Base-by-base conservation (phyloP, 2,329 filamentous ascomycete species). In the Apiospora koreana region DNA sequence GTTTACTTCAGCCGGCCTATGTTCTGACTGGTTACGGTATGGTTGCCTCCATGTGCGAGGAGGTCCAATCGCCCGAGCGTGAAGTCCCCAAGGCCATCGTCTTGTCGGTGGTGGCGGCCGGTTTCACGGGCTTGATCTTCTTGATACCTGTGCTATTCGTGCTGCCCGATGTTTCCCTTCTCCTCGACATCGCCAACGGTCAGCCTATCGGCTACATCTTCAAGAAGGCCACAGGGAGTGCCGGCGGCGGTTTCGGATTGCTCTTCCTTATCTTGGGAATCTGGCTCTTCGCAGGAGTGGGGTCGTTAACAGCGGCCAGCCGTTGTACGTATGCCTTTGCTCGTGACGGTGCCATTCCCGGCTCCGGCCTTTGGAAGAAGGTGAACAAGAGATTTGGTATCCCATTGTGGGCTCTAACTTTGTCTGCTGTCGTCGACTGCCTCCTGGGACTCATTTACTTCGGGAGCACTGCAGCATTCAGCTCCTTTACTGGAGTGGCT, bases 371-470 rank as follows among this genome's bases (percentile, higher is more conserved):
- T 14, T 94, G 91, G 91, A 86, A 86, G 67, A 84, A 84, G 64
- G 91, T 94, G 58, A 89, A 93, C 80, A 85, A 84, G 71, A 84
- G 82, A 2, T 86, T 93, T 67, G 89, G 91, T 70, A 89, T 95
- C 69, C 93, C 93, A 0, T 82, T 95, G 1, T 89, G 86, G 84
- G 92, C 90, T 1, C 85, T 95, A 8, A 82, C 90, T 3, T 84
- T 95, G 2, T 93, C 92, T 0, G 91, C 92, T 0, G 77, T 85
- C 0, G 88, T 95, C 58, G 90, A 93, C 79, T 92, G 89, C 74
- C 81, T 94, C 14, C 85, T 95, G 0, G 93, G 92, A 0, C 85
- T 93, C 73, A 94, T 95, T 79, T 95, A 93, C 82, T 94, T 95
- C 73, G 93, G 93, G 12, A 93, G 90, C 1, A 87, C 88, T 0